Evolutionary conservation across 805 yeast species (phyloP).

Genomic region (Barnettozyma pratensis): DNA sequence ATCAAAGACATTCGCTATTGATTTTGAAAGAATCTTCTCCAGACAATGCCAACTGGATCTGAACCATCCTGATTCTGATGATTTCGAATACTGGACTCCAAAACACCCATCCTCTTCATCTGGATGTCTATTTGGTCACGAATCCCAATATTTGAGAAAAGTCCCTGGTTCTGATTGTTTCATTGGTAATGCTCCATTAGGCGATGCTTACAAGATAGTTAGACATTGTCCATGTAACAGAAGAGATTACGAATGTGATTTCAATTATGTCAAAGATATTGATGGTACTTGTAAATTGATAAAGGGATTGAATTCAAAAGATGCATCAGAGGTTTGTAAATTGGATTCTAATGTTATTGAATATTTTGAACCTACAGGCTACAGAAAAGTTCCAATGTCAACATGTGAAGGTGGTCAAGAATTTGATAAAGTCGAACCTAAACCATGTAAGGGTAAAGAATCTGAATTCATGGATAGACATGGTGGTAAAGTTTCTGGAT

Average conservation of each 20-base stretch:
- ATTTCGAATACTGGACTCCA: conserved; percentile 63
- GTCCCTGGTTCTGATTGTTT: conserved; percentile 56
- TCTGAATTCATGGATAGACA: conserved; percentile 50
- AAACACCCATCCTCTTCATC: conserved; percentile 44
- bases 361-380: conserved; percentile 87
- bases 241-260: conserved; percentile 92
- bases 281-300: conserved; percentile 88
- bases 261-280: conserved; percentile 58
- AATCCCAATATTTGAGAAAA: conserved; percentile 53
- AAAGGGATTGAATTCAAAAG: conserved; percentile 60
- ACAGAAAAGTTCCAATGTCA: conserved; percentile 78
- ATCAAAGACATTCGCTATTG: conserved; percentile 46
- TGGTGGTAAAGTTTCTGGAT: conserved; percentile 45
- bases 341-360: conserved; percentile 48
- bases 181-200: conserved; percentile 50
- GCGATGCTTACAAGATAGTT: conserved; percentile 47
- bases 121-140: conserved; percentile 72
- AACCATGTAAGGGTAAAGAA: conserved; percentile 87
- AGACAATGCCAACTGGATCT: conserved; percentile 52
- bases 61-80: conserved; percentile 40
- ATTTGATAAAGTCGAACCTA: conserved; percentile 58
- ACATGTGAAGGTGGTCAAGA: conserved; percentile 81
- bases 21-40: conserved; percentile 45
- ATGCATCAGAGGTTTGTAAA: conserved; percentile 58
- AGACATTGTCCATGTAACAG: conserved; percentile 81